These are phyloP conservation scores for Theobroma cacao DNA, from an alignment of 345 rosid species.

Conservation along the genomic window DNA sequence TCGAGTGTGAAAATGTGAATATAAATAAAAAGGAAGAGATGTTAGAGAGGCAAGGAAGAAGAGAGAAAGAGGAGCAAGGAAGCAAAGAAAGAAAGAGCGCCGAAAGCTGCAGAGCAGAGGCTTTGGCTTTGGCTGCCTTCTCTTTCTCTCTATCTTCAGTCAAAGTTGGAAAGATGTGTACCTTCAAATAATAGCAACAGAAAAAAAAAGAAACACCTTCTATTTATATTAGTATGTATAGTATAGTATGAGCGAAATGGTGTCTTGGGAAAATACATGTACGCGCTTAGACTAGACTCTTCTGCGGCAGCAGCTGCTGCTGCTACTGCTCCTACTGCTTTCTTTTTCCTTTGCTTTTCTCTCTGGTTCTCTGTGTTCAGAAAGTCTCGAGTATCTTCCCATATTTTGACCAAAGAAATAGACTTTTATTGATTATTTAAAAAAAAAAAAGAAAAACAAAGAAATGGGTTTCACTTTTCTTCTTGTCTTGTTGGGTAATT, in stretches of 20 bases:
- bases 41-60: not conserved
- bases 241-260: not conserved
- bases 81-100: constrained; percentile 29
- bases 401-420: constrained; percentile 4
- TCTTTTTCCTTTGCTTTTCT: constrained; percentile 10
- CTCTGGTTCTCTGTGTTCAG: not conserved
- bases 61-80: constrained; percentile 9
- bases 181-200: not conserved
- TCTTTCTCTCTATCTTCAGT: constrained; percentile 18
- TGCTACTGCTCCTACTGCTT: not conserved
- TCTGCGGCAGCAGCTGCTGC: not conserved
- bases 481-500: too few species aligned
- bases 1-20: not conserved
- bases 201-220: not conserved
- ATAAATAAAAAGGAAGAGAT: not conserved
- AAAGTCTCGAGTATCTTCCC: constrained; percentile 16
- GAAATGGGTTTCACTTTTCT: too few species aligned
- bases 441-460: not conserved
- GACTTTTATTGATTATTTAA: not conserved
- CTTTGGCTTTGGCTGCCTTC: constrained; percentile 17
- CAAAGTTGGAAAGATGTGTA: constrained; percentile 24
- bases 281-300: constrained; percentile 15
- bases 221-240: not conserved
- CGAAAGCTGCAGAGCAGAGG: constrained; percentile 41
- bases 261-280: constrained; percentile 27